Evolutionary conservation across 257 asterid species (phyloP).

Genomic region (Solanum gracilifrons): DNA sequence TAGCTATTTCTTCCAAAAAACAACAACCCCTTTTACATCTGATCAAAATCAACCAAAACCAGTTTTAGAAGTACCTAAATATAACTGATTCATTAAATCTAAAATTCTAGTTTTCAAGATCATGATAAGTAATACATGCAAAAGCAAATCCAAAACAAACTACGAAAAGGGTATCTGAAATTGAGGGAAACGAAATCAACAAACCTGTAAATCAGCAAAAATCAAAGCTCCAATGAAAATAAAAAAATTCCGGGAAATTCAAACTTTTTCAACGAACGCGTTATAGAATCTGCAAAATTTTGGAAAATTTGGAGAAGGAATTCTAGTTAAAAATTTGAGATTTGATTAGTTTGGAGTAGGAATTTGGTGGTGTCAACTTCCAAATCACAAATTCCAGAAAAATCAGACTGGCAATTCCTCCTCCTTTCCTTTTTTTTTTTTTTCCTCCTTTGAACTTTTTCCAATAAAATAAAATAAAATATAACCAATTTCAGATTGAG

Average conservation of each 20-base stretch:
- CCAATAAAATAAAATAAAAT: no score
- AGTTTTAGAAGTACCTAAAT: background rate
- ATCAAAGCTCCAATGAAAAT: background rate
- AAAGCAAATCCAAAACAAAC: background rate
- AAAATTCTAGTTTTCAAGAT: background rate
- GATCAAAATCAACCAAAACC: background rate
- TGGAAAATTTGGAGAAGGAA: background rate
- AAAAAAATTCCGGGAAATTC: background rate
- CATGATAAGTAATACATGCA: background rate
- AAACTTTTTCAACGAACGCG: background rate
- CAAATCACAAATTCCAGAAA: background rate
- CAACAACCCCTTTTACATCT: background rate
- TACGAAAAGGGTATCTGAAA: background rate
- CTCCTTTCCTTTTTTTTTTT: background rate
- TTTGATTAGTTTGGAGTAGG: background rate
- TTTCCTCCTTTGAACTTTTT: no score
- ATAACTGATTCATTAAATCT: background rate
- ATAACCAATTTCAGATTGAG: background rate
- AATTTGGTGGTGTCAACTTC: background rate
- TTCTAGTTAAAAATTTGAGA: background rate
- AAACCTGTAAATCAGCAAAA: background rate
- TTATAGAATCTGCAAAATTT: background rate
- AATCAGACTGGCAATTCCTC: background rate
- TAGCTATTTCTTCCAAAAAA: background rate
- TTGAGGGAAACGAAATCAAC: background rate